Evolutionary conservation across 208 protist genomes (phyloP), one percentile per base, ranked within the genome.

Genomic region (Acanthamoeba castellanii): DNA sequence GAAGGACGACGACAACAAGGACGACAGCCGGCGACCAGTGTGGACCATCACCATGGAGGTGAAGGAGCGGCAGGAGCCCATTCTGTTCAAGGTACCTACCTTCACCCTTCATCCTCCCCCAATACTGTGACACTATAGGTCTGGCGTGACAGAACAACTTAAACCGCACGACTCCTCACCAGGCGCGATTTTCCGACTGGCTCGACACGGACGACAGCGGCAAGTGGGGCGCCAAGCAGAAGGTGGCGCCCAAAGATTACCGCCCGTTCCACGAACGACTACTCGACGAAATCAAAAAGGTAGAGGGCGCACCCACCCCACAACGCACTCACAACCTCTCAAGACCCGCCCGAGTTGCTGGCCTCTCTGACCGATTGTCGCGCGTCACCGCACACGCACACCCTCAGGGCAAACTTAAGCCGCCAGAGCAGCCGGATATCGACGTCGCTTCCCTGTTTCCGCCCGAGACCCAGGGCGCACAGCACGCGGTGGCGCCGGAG

Each of bases 161-260:
- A n/a, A n/a, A n/a, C n/a, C n/a, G n/a, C n/a, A n/a, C n/a, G n/a
- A 42, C 37, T 47, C 70, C 34, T 1, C 50, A 52, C 11, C 45
- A 89, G 81, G 81, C 81, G 81, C 45, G 81, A 7, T 89, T 89
- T n/a, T 59, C 30, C 14, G 81, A 89, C 42, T 89, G 81, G 81
- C 45, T 89, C n/a, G 81, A 89, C 16, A 30, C 18, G 27, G 81
- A 89, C 47, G 81, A 89, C 45, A 89, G 50, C n/a, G 81, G 81
- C 81, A 89, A 89, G 81, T 89, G 45, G 45, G 81, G 81, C 27
- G 45, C 81, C 47, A 89, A 64, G 47, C 30, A 89, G 81, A 89
- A 89, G 42, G 22, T 42, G 34, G 81, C 81, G 34, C 81, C 81
- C 30, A 89, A 89, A 42, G 81, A 89, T 14, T 89, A 66, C 55